Evolutionary conservation across 805 yeast species (phyloP), one percentile per base, ranked within the genome.

Genomic region (Yarrowia yakushimensis): DNA sequence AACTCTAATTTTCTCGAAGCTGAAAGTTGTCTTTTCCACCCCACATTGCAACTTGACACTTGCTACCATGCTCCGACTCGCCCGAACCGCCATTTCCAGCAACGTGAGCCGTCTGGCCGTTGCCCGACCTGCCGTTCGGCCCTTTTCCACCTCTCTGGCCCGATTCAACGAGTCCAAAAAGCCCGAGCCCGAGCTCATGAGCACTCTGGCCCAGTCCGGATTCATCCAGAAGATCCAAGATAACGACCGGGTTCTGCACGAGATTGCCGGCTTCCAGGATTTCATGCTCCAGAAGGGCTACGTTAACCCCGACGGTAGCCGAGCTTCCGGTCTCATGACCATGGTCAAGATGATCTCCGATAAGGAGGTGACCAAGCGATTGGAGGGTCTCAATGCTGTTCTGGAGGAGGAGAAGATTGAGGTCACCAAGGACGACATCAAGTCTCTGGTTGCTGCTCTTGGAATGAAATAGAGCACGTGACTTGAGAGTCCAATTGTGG

Each of bases 261-360:
- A 55, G 39, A 55, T 55, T 41, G 61, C 61, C 9, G 11, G n/a
- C 8, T 55, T 55, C 39, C 61, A 55, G 46, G 61, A 55, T 13
- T 55, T 55, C 23, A 55, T 55, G 61, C 48, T 55, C 23, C 48
- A 55, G 30, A 55, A 55, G 48, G 61, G 61, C 8, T 55, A 55
- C 30, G 37, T 55, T 22, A 55, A 55, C 48, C 39, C 48, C n/a
- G 61, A 55, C 30, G 61, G 61, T 2, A 39, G 48, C 10, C 46
- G 48, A 39, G 20, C 36, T 7, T 20, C 39, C 10, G 61, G 61
- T 0, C 12, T 67, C 30, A 64, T 68, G 69, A 63, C 66, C 61
- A 69, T 66, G 63, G 63, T 70, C 46, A 69, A 70, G 65, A 62
- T 71, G 55, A 54, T 71, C 63, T 65, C 71, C 50, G 72, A 71